phyloP scores from a whole-genome alignment of 2,329 filamentous ascomycete species.

The Pestalotiopsis sp. region DNA sequence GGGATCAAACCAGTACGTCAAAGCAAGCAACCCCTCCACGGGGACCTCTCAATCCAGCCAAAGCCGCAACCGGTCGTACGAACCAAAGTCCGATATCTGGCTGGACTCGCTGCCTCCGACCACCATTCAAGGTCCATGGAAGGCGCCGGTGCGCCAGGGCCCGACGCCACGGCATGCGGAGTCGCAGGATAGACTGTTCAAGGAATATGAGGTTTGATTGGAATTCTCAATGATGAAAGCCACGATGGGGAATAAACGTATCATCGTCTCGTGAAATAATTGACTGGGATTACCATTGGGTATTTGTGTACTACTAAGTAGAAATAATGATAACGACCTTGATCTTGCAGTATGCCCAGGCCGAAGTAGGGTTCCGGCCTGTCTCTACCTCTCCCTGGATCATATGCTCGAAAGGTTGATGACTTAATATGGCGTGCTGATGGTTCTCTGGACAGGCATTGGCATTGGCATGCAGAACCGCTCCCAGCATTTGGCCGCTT shows the following conservation, averaged over 20 bases:
- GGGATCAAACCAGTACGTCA: background rate
- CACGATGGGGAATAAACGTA: background rate
- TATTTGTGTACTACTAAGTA: background rate
- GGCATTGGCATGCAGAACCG: too few relatives aligned
- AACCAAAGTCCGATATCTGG: background rate
- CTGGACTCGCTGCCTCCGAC: background rate
- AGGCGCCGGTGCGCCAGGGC: background rate
- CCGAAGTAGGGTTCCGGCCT: background rate
- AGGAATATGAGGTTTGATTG: background rate
- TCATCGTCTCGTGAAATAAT: too few relatives aligned
- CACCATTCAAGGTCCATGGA: background rate
- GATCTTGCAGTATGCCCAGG: background rate
- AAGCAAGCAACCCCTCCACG: background rate
- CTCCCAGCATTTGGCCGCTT: too few relatives aligned
- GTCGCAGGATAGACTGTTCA: background rate
- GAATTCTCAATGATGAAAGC: background rate
- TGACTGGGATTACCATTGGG: too few relatives aligned
- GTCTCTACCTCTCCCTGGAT: too few relatives aligned
- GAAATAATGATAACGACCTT: background rate
- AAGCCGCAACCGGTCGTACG: background rate
- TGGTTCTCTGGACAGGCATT: background rate
- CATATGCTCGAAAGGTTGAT: background rate
- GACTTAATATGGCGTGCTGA: background rate
- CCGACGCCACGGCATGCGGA: background rate
- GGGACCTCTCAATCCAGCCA: background rate